Percentiles rank a stretch among this genome's conserved stretches.
These are phyloP conservation scores for Aphanomyces euteiches DNA, from an alignment of 352 stramenopile species.

Conservation along the genomic window DNA sequence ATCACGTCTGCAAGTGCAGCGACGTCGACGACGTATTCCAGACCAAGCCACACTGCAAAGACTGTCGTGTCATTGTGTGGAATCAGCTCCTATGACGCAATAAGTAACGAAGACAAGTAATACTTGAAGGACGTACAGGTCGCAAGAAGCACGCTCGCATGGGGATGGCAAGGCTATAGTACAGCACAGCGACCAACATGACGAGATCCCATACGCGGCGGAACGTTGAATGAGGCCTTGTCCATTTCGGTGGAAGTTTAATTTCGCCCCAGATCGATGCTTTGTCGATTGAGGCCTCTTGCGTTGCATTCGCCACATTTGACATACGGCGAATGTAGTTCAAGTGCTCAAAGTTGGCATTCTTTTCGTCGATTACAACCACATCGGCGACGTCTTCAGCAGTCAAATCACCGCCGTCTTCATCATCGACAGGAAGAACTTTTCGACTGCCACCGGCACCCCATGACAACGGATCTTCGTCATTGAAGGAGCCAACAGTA, in stretches of 20 bases:
- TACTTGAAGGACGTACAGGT: background rate
- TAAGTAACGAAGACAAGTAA: background rate
- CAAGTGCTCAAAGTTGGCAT: constrained; percentile 23
- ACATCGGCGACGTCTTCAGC: constrained; percentile 12
- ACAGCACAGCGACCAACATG: constrained; percentile 1
- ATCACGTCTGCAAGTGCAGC: constrained; percentile 53
- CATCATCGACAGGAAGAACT: background rate
- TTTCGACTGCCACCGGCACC: background rate
- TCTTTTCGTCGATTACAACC: constrained; percentile 1
- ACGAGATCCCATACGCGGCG: constrained; percentile 15
- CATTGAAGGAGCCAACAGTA: background rate
- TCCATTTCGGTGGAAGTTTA: constrained; percentile 21
- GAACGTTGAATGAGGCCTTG: constrained; percentile 18
- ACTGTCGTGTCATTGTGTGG: background rate
- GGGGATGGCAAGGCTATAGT: constrained; percentile 21
- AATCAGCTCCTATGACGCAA: constrained; percentile 6
- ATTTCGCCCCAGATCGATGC: constrained; percentile 27
- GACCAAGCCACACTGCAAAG: constrained; percentile 41
- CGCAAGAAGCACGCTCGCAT: constrained; percentile 24
- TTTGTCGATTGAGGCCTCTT: background rate
- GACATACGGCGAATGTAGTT: constrained; percentile 14
- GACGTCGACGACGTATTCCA: constrained; percentile 55
- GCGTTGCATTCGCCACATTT: background rate
- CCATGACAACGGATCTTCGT: background rate
- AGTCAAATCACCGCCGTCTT: constrained; percentile 5